Evolutionary conservation across 176 grass and related monocot species (phyloP), one percentile per base, ranked within the genome.

Genomic region (Tuctoria greenei): DNA sequence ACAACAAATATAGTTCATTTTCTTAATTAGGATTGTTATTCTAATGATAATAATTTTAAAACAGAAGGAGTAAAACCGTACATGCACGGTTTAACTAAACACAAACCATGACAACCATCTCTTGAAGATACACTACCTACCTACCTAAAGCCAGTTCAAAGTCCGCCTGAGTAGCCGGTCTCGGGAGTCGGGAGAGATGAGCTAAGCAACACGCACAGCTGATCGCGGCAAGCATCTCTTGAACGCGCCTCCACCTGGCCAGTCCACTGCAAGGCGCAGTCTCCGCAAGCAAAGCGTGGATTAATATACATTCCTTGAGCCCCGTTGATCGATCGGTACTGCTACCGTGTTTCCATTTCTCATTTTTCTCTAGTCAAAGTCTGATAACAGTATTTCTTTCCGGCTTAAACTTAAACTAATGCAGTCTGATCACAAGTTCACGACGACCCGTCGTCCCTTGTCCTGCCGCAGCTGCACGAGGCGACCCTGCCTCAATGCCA

Each of bases 301-400:
- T 13, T 24, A 25, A 23, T 45, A 4, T 47, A 16, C 10, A 47
- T 47, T 4, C 71, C 25, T 57, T 75, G 37, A 7, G 58, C 41
- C 14, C 73, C 43, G 35, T 50, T 51, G n/a, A 65, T 25, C 13
- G 6, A 6, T 39, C n/a, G 10, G 13, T 40, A 38, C 14, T 14
- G 17, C 16, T 51, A 34, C 72, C 13, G 25, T 62, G 7, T 44
- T 61, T 18, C 31, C 26, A 7, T 14, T 21, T 12, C 23, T 41
- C 11, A 6, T 42, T 69, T 42, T 69, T 38, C 8, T 65, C 5
- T 14, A 37, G 80, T 79, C 75, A 83, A 88, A 74, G 54, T 37
- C 60, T 26, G 64, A 46, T 28, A 62, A 27, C 80, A 13, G 0
- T 58, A 57, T 25, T 43, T 52, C 49, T 43, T 61, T 39, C 17